phyloP scores from a whole-genome alignment of 306 rosid genomes.

The Parietaria judaica region DNA sequence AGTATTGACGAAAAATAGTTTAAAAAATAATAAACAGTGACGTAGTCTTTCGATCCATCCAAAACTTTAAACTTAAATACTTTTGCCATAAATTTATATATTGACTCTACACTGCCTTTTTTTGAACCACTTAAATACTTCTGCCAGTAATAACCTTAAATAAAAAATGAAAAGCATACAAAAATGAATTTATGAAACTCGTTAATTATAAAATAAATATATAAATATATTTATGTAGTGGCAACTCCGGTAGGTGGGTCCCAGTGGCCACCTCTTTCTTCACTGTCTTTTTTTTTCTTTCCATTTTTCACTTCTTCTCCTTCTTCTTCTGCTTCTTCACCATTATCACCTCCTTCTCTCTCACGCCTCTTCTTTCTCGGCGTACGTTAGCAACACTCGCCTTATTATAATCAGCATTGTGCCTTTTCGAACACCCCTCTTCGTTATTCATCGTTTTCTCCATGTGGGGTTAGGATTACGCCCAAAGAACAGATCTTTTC shows the following conservation, averaged over 20 bases:
- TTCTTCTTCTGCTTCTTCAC: conserved; percentile 27
- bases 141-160: no score
- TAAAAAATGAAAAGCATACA: background rate
- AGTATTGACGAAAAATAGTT: no score
- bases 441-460: conserved; percentile 11
- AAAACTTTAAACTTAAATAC: no score
- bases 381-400: conserved; percentile 42
- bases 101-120: no score
- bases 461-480: conserved; percentile 24
- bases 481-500: conserved; percentile 33
- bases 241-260: background rate
- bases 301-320: background rate
- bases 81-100: no score
- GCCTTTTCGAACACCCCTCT: conserved; percentile 9
- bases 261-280: background rate
- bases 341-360: conserved; percentile 38
- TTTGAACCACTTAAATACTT: no score
- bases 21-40: no score
- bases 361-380: conserved; percentile 56
- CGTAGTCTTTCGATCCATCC: no score
- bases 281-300: background rate
- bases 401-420: conserved; percentile 25
- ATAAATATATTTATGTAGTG: background rate
- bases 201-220: background rate
- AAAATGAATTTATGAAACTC: background rate